Evolutionary conservation across 495 filamentous ascomycete genomes (phyloP), one percentile per base, ranked within the genome.

Genomic region (Trichoderma gamsii): DNA sequence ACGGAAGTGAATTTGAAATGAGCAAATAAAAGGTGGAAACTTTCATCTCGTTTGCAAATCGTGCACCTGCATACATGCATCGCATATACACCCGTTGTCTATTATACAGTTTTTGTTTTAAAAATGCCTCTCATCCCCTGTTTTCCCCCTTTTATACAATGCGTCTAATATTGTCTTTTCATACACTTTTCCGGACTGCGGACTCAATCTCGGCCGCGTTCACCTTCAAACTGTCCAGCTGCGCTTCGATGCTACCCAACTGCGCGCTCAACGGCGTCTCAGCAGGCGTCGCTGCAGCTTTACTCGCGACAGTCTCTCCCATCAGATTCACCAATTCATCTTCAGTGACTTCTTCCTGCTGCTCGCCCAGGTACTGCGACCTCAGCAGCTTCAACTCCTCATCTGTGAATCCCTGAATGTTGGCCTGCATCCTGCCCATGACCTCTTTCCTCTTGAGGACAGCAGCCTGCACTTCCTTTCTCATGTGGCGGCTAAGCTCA

Each of bases 401-500:
- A 21, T 68, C 49, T 18, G 44, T 66, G 21, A 66, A 46, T 15
- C 65, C 65, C 41, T 66, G 65, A 7, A 61, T 61, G 43, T 66
- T 46, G 27, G 41, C 41, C 65, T 66, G 65, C 65, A 66, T 66
- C 65, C 21, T 43, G 65, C 65, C 65, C 65, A 66, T 66, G 65
- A 66, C 65, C 23, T 66, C 41, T 32, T 63, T 68, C 27, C 49
- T 12, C 67, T 64, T 68, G 56, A 35, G 1, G 21, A 63, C 41
- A 16, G 67, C 67, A 16, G 35, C 67, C 13, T 41, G 38, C 18
- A 63, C 44, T 49, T 68, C 65, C 29, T 7, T 63, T 4, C 67
- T 8, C 12, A 75, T 77, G 69, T 75, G 80, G 4, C 68, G 38
- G 46, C 43, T 41, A 1, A 81, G 73, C 1, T 79, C 78, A 2